Percentiles rank a stretch among this genome's conserved stretches.
Evolutionary conservation across 1,284 basidiomycete species (phyloP).

Genomic region (Ustilago loliicola): DNA sequence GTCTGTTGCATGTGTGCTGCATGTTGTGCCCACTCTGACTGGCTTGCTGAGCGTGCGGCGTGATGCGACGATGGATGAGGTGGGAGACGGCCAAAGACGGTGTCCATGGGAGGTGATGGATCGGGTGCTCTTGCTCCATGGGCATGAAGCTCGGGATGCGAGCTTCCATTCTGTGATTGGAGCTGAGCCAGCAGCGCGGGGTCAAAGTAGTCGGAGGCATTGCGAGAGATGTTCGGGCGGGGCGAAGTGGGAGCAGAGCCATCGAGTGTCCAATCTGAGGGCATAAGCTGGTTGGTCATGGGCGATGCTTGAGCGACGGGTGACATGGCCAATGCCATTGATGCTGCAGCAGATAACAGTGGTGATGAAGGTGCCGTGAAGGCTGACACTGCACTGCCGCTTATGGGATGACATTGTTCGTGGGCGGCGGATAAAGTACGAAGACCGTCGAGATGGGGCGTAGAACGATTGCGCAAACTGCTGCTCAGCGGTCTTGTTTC

Average conservation of each 20-base stretch:
- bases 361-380: slow-evolving; percentile 36
- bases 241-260: slow-evolving; percentile 33
- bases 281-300: slow-evolving; percentile 24
- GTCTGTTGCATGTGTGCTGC: slow-evolving; percentile 50
- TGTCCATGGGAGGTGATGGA: slow-evolving; percentile 27
- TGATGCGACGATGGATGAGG: slow-evolving; percentile 92
- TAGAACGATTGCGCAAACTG: slow-evolving; percentile 43
- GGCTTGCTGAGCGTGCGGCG: slow-evolving; percentile 94
- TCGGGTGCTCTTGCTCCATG: background rate
- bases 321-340: slow-evolving; percentile 38
- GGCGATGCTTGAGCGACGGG: slow-evolving; percentile 29
- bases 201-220: slow-evolving; percentile 48
- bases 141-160: slow-evolving; percentile 37
- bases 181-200: slow-evolving; percentile 36
- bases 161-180: slow-evolving; percentile 31
- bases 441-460: slow-evolving; percentile 37
- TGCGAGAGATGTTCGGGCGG: slow-evolving; percentile 20
- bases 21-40: slow-evolving; percentile 76
- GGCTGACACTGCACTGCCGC: slow-evolving; percentile 2
- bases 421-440: slow-evolving; percentile 16
- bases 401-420: slow-evolving; percentile 5
- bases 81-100: slow-evolving; percentile 88
- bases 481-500: slow-evolving; percentile 16
- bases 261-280: slow-evolving; percentile 35
- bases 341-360: slow-evolving; percentile 22